These are phyloP conservation scores for Pseudogymnoascus sp. DNA, from an alignment of 2,329 filamentous ascomycete genomes.

Conservation along the genomic window DNA sequence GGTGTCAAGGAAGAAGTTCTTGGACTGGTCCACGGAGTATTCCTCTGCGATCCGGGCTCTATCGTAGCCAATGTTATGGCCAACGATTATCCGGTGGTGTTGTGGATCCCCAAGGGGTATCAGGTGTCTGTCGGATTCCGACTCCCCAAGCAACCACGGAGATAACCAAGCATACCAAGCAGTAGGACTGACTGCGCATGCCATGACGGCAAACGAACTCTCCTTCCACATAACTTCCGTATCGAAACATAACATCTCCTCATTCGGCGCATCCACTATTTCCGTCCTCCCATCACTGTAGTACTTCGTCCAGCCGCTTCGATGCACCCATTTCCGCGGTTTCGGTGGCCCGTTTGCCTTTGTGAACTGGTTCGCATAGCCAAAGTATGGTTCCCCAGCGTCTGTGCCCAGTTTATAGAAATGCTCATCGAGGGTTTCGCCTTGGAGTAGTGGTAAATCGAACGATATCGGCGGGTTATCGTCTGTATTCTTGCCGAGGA, in stretches of 20 bases:
- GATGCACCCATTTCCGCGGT: constrained; percentile 63
- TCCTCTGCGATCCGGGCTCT: constrained; percentile 82
- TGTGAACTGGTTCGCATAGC: constrained; percentile 66
- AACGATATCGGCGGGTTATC: constrained; percentile 69
- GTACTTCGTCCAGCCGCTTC: constrained; percentile 95
- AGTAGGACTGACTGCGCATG: constrained; percentile 79
- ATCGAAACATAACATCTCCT: constrained; percentile 81
- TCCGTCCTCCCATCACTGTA: constrained; percentile 64
- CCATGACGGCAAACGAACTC: constrained; percentile 90
- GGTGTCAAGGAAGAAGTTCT: constrained; percentile 85
- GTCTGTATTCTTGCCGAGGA: constrained; percentile 86
- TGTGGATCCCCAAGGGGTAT: constrained; percentile 76
- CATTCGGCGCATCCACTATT: constrained; percentile 66
- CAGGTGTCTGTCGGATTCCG: constrained; percentile 67
- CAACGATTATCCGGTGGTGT: constrained; percentile 70
- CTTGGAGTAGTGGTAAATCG: constrained; percentile 72
- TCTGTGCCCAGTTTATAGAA: constrained; percentile 84
- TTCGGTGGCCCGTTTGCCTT: constrained; percentile 49
- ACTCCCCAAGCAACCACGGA: constrained; percentile 84
- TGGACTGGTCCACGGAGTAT: constrained; percentile 73
- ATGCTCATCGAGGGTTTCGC: constrained; percentile 81
- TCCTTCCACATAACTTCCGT: constrained; percentile 96
- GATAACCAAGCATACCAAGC: constrained; percentile 98
- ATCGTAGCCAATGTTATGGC: constrained; percentile 95
- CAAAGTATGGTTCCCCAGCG: constrained; percentile 76